These are phyloP conservation scores for Endoconidiophora laricicola DNA, from an alignment of 2,329 filamentous ascomycete genomes.

Conservation along the genomic window DNA sequence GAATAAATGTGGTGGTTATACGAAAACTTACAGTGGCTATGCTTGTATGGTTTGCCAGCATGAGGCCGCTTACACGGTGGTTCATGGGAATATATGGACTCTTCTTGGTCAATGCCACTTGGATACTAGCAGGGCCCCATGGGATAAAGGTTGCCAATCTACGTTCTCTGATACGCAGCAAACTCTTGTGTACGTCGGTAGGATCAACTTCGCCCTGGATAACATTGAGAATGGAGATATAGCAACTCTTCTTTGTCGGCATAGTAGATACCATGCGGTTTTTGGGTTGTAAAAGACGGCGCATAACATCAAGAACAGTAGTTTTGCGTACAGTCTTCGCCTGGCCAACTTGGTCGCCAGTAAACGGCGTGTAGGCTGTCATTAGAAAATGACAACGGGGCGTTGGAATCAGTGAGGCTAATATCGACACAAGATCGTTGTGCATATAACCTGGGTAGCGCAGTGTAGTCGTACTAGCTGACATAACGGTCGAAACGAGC, in stretches of 20 bases:
- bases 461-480: constrained; percentile 87
- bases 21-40: constrained; percentile 51
- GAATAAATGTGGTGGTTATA: no score
- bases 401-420: constrained; percentile 89
- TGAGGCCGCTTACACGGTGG: constrained; percentile 85
- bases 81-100: constrained; percentile 91
- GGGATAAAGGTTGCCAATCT: constrained; percentile 92
- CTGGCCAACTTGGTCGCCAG: constrained; percentile 86
- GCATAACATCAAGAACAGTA: constrained; percentile 95
- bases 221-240: constrained; percentile 97
- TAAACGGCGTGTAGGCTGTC: constrained; percentile 97
- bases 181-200: constrained; percentile 94
- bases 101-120: constrained; percentile 90
- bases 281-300: constrained; percentile 85
- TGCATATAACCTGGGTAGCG: constrained; percentile 99
- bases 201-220: constrained; percentile 98
- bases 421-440: constrained; percentile 93
- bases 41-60: constrained; percentile 96
- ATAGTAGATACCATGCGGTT: constrained; percentile 98
- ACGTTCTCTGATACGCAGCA: constrained; percentile 87
- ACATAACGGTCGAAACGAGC: constrained; percentile 95
- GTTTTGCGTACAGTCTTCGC: constrained; percentile 97
- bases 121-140: constrained; percentile 94
- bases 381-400: constrained; percentile 96
- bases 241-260: constrained; percentile 92